phyloP scores from a whole-genome alignment of 176 grass and related monocot species.

The Aegilops bicornis region DNA sequence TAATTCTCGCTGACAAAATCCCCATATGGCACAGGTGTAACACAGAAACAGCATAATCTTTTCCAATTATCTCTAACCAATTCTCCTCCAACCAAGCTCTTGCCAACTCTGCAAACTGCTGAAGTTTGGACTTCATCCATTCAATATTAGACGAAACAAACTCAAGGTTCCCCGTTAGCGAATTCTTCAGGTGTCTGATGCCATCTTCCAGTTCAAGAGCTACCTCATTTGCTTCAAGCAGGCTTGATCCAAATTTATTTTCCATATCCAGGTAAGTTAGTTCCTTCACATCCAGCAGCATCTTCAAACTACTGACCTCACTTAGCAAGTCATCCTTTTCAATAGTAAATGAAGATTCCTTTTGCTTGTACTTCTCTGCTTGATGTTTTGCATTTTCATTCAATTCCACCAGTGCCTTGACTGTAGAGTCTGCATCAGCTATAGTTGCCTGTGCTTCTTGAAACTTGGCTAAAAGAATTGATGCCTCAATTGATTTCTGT shows the following conservation, averaged over 20 bases:
- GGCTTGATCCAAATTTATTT: conserved; percentile 43
- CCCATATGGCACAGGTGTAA: conserved; percentile 93
- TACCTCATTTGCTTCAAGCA: conserved; percentile 50
- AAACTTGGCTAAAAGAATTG: conserved; percentile 60
- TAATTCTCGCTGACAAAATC: conserved; percentile 83
- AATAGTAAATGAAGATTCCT: conserved; percentile 42
- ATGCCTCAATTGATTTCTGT: conserved; percentile 71
- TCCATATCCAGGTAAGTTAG: conserved; percentile 51
- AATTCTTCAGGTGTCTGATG: conserved; percentile 52
- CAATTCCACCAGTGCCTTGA: conserved; percentile 68
- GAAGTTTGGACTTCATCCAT: conserved; percentile 62
- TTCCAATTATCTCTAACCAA: conserved; percentile 81
- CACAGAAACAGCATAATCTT: conserved; percentile 92
- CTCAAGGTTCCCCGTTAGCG: conserved; percentile 50
- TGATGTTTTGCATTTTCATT: conserved; percentile 64
- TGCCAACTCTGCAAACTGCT: conserved; percentile 38
- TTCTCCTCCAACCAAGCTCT: conserved; percentile 77
- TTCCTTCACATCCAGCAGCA: conserved; percentile 52
- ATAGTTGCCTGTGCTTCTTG: conserved; percentile 74
- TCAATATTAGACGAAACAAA: conserved; percentile 59
- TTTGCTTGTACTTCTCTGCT: conserved; percentile 53
- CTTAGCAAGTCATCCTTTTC: conserved; percentile 48
- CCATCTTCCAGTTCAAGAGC: conserved; percentile 65
- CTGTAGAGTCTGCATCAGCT: conserved; percentile 59
- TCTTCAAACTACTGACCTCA: conserved; percentile 49